Base-by-base conservation (phyloP, 148 eudicot species). In the Limonium bicolor region DNA sequence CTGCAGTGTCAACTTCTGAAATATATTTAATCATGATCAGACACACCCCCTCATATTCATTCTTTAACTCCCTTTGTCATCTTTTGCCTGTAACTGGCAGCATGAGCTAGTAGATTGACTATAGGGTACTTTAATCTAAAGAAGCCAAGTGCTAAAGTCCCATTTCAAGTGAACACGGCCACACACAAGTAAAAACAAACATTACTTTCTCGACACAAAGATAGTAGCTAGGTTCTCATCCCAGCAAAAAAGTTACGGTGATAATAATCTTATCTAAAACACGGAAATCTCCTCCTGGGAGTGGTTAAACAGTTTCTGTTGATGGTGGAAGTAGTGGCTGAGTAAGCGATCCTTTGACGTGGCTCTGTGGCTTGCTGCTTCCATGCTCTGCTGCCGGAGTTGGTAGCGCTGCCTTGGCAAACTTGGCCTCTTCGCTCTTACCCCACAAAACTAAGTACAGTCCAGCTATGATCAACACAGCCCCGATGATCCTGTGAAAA, bases 381-480 rank as follows among this genome's bases (percentile, higher is more conserved):
- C 71, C 62, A 18, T 71, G 76, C 55, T 77, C 83, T 28, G 83
- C 55, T 15, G 72, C 42, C 36, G 67, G 40, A 18, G 23, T n/a
- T 58, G 65, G 78, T 48, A 78, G 61, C 52, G 66, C 70, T 1
- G 71, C 70, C 77, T 64, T 77, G 45, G 79, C 67, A 22, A 81
- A 76, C 41, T 85, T 85, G 15, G 64, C 69, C 53, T 90, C 99
- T 61, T 71, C 76, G 46, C 49, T 90, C 58, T 90, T 90, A 8
- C 99, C 99, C 95, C 99, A 90, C 28, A 90, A 66, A 23, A 90
- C 99, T 16, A 85, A 56, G 70, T 90, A 90, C 54, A 90, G 35
- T 44, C 99, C 99, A 5, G 78, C 18, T 68, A 90, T 81, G 69
- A 90, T 90, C 75, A 90, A 46, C 47, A 73, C 64, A 14, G 99